Evolutionary conservation across 225 moss, liverwort and hornwort genomes (phyloP), one percentile per base, ranked within the genome.

Genomic region (Physcomitrellopsis africana): DNA sequence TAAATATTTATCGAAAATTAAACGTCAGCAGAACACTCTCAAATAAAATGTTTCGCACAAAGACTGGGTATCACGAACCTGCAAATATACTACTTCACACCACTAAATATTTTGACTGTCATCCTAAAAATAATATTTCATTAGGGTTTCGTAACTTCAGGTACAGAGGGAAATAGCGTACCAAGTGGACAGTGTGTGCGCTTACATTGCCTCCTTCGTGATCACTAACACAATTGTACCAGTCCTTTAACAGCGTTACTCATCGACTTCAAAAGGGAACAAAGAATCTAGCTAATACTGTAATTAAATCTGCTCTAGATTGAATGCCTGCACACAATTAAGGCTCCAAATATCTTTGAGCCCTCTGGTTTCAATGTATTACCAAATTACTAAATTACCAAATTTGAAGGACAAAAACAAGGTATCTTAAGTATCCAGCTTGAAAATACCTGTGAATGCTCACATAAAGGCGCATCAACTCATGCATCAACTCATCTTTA

Each of bases 161-260:
- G 43, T 20, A 7, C 8, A 14, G 42, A 45, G 44, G 32, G 47
- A 55, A 42, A 46, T 45, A 17, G 61, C 72, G 22, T 83, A 83
- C 76, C 83, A 93, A 68, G 81, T 87, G 93, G 59, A 93, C 89
- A 8, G 89, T 63, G 71, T 93, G 91, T 23, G 91, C 91, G 83
- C 93, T 93, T 65, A 93, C 91, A 74, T 93, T 93, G 19, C 65
- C 72, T 72, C 91, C 93, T 80, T 93, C 93, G 53, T 91, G 93
- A 79, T 91, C 91, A 68, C 89, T 80, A 69, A 47, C 67, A 83
- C 48, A 37, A 29, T 60, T 56, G 26, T 52, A 82, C 43, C 54
- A 61, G 57, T 20, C 62, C 5, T 62, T 62, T 41, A 41, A 60
- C n/a, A 72, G 27, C 13, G 3, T 18, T 60, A 46, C 41, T 37